A percentile compares a stretch with the other conserved stretches of the same genome.
Evolutionary conservation across 805 yeast genomes (phyloP).

Genomic region (Yamadazyma laniorum): DNA sequence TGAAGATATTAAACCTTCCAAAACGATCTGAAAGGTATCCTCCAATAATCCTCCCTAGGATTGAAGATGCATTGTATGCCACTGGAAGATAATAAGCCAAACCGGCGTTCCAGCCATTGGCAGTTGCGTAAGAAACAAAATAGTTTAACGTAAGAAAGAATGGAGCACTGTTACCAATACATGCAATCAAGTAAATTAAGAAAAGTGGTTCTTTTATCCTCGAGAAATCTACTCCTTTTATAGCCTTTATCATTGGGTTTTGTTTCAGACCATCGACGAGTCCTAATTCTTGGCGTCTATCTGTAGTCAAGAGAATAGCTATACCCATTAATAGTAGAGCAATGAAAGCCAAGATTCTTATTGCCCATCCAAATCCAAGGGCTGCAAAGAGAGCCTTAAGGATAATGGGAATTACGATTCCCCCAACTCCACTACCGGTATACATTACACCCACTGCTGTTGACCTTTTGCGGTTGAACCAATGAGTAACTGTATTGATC

Average conservation of each 20-base stretch:
- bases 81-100: constrained; percentile 19
- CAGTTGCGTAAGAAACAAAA: constrained; percentile 22
- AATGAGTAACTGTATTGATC: constrained; percentile 21
- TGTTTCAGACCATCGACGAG: not conserved
- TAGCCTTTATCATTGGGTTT: constrained; percentile 11
- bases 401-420: constrained; percentile 23
- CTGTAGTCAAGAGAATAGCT: constrained; percentile 15
- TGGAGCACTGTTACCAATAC: constrained; percentile 24
- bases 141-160: constrained; percentile 21
- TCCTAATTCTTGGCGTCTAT: constrained; percentile 13
- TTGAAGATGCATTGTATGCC: constrained; percentile 22
- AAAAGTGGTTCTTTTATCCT: constrained; percentile 18
- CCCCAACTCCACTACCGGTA: constrained; percentile 30
- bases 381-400: constrained; percentile 20
- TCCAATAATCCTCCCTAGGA: constrained; percentile 22
- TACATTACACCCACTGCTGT: constrained; percentile 23
- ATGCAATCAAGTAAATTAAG: constrained; percentile 17
- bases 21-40: constrained; percentile 21
- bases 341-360: constrained; percentile 22
- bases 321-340: constrained; percentile 12
- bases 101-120: constrained; percentile 17
- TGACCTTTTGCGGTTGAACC: constrained; percentile 18
- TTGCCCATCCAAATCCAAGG: constrained; percentile 28
- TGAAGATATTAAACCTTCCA: constrained; percentile 23
- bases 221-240: constrained; percentile 18